Conservation (phyloP, 495 filamentous ascomycete species). For the Recurvomyces mirabilis region DNA sequence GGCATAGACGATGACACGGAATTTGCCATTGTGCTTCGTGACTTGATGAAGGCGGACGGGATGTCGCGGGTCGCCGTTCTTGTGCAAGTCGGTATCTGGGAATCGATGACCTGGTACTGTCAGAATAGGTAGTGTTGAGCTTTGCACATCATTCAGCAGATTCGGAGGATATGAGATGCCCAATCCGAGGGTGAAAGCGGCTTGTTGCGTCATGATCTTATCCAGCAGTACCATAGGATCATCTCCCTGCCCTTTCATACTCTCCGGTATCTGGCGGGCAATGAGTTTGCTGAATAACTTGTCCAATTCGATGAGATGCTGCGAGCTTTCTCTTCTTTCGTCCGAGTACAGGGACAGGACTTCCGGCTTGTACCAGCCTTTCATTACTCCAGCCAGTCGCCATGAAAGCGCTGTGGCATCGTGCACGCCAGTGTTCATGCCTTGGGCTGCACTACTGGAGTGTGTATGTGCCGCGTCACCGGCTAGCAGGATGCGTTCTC, state of each 20-base stretch:
- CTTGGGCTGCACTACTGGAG: not conserved
- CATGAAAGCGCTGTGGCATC: constrained; percentile 7
- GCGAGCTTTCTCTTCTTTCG: not conserved
- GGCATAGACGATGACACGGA: not conserved
- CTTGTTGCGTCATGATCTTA: not conserved
- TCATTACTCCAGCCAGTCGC: constrained; percentile 1
- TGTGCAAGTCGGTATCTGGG: not conserved
- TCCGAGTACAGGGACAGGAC: constrained; percentile 1
- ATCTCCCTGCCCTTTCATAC: not conserved
- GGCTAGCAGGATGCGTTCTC: constrained; percentile 7
- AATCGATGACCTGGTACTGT: constrained; percentile 1
- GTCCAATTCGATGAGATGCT: not conserved
- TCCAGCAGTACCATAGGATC: not conserved
- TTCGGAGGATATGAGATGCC: constrained; percentile 2
- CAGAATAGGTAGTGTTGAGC: not conserved
- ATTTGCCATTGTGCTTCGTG: constrained; percentile 4
- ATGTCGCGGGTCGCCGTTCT: not conserved
- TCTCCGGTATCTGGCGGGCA: not conserved
- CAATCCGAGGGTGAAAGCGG: not conserved
- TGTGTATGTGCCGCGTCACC: constrained; percentile 15
- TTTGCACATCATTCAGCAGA: constrained; percentile 2
- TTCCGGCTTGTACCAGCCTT: constrained; percentile 3
- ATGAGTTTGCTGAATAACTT: not conserved
- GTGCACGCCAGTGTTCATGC: constrained; percentile 1
- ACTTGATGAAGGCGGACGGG: not conserved